Evolutionary conservation across 164 flowering plant genomes (phyloP).

Genomic region (Liriodendron chinense): DNA sequence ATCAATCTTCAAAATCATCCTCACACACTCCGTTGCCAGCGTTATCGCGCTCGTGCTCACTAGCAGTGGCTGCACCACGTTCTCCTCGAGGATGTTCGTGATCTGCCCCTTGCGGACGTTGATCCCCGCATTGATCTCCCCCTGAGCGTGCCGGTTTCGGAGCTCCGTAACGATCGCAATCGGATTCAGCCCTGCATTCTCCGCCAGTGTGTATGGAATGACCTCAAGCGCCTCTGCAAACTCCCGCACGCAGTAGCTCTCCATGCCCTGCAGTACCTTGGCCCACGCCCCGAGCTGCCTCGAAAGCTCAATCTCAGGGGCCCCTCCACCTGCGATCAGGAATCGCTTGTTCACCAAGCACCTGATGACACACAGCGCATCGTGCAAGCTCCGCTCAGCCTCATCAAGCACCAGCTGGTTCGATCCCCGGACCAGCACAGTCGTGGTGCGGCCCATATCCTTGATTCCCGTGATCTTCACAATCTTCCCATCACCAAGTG

Average conservation of each 20-base stretch:
- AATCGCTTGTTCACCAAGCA: constrained; percentile 85
- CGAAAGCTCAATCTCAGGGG: constrained; percentile 93
- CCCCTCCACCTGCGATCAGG: constrained; percentile 97
- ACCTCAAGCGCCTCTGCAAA: constrained; percentile 98
- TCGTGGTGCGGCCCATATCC: constrained; percentile 87
- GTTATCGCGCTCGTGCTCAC: constrained; percentile 93
- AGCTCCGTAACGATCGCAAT: constrained; percentile 89
- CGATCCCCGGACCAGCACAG: constrained; percentile 87
- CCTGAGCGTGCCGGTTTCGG: constrained; percentile 91
- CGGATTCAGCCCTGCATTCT: constrained; percentile 96
- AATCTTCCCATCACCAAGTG: constrained; percentile 86
- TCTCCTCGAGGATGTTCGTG: constrained; percentile 93
- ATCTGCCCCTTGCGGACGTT: constrained; percentile 98
- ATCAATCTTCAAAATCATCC: constrained; percentile 98
- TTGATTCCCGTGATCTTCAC: constrained; percentile 87
- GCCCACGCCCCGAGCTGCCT: constrained; percentile 97
- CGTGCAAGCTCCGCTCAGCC: constrained; percentile 96
- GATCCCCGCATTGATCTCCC: constrained; percentile 94
- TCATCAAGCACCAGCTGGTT: constrained; percentile 90
- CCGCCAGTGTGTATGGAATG: constrained; percentile 88
- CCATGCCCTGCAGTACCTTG: constrained; percentile 93
- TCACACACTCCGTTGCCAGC: constrained; percentile 88
- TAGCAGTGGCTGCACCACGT: constrained; percentile 97
- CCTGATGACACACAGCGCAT: constrained; percentile 89
- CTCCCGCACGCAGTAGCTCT: constrained; percentile 73